Percentiles rank a stretch among this genome's conserved stretches.
These are phyloP conservation scores for Bathelium albidoporum DNA, from an alignment of 495 filamentous ascomycete species.

Conservation along the genomic window DNA sequence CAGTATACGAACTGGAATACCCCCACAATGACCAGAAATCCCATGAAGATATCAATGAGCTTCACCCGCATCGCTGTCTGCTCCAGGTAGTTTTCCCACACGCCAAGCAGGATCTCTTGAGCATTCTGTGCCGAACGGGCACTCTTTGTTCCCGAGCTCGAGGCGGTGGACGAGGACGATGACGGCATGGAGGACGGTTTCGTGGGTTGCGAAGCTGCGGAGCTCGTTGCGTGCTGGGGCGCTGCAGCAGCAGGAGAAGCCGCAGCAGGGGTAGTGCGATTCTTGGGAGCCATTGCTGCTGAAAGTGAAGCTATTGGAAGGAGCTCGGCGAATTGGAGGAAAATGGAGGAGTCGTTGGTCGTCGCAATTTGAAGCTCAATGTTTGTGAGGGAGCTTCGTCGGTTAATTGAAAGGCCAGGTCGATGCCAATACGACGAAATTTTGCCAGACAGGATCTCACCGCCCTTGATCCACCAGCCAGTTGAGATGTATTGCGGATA, in stretches of 20 bases:
- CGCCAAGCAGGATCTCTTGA: slow-evolving; percentile 41
- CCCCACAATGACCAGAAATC: slow-evolving; percentile 74
- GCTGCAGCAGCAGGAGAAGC: slow-evolving; percentile 25
- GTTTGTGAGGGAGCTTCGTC: slow-evolving; percentile 2
- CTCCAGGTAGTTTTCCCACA: slow-evolving; percentile 66
- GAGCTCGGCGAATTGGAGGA: slow-evolving; percentile 7
- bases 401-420: neutral
- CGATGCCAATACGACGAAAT: neutral
- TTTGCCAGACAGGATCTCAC: neutral
- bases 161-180: slow-evolving; percentile 36
- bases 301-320: slow-evolving; percentile 15
- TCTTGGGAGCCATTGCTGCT: slow-evolving; percentile 40
- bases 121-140: slow-evolving; percentile 36
- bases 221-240: slow-evolving; percentile 21
- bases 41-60: slow-evolving; percentile 87
- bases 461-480: too few species aligned
- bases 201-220: slow-evolving; percentile 21
- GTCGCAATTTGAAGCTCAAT: slow-evolving; percentile 7
- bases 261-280: slow-evolving; percentile 28
- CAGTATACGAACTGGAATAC: slow-evolving; percentile 91
- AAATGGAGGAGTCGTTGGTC: slow-evolving; percentile 8
- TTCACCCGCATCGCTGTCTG: slow-evolving; percentile 82
- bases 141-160: slow-evolving; percentile 20
- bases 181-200: slow-evolving; percentile 1
- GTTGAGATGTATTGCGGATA: too few species aligned